phyloP scores from a whole-genome alignment of 805 yeast genomes.

The Pichia manshurica region DNA sequence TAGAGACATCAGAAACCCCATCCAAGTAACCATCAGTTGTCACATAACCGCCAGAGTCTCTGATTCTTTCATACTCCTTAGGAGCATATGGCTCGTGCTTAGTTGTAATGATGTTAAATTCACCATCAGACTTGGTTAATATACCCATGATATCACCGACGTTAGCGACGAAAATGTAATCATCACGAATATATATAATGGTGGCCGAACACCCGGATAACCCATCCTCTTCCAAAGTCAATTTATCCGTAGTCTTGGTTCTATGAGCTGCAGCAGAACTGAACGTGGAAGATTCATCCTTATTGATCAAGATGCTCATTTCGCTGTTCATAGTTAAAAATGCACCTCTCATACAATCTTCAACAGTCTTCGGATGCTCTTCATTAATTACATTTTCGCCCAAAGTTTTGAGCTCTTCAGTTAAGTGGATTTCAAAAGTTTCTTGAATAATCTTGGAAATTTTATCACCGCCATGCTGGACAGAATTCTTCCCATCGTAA shows the following conservation, averaged over 20 bases:
- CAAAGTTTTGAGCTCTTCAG: constrained; percentile 50
- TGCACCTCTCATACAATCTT: constrained; percentile 76
- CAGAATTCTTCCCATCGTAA: constrained; percentile 76
- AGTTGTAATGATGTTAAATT: constrained; percentile 62
- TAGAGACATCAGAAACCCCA: constrained; percentile 73
- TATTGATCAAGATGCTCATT: constrained; percentile 56
- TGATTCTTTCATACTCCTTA: constrained; percentile 74
- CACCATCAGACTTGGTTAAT: constrained; percentile 75
- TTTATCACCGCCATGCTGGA: constrained; percentile 51
- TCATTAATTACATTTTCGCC: constrained; percentile 33
- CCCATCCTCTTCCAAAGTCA: constrained; percentile 59
- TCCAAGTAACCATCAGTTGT: constrained; percentile 80
- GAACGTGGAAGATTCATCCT: constrained; percentile 37
- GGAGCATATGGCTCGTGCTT: constrained; percentile 81
- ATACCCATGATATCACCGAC: constrained; percentile 87
- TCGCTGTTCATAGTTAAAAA: constrained; percentile 78
- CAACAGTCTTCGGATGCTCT: constrained; percentile 43
- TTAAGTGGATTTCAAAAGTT: constrained; percentile 59
- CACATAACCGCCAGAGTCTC: constrained; percentile 89
- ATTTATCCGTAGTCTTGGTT: constrained; percentile 45
- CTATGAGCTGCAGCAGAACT: constrained; percentile 47
- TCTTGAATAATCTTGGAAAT: constrained; percentile 71
- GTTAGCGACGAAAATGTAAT: constrained; percentile 71
- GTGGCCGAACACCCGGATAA: constrained; percentile 82
- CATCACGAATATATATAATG: constrained; percentile 69